These are phyloP conservation scores for Prunella vulgaris DNA, from an alignment of 257 asterid species.

Conservation along the genomic window DNA sequence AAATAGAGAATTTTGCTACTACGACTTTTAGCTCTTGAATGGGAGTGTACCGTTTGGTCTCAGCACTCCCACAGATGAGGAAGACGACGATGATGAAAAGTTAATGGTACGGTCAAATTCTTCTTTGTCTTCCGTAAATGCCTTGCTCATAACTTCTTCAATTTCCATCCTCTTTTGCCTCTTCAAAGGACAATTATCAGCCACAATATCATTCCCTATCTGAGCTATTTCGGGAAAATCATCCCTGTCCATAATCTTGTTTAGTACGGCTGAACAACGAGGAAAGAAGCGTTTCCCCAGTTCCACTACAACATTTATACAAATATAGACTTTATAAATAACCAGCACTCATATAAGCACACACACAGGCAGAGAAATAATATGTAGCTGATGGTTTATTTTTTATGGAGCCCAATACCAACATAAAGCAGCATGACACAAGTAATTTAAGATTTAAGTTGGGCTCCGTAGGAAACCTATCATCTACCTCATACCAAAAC, in stretches of 20 bases:
- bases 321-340: neutral
- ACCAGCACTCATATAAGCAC: neutral
- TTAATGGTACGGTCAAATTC: conserved; percentile 50
- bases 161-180: conserved; percentile 66
- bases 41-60: conserved; percentile 41
- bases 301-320: conserved; percentile 54
- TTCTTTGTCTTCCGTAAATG: conserved; percentile 79
- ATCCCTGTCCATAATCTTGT: conserved; percentile 84
- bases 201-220: conserved; percentile 41
- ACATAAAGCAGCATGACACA: no score
- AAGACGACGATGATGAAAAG: conserved; percentile 51
- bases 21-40: conserved; percentile 17
- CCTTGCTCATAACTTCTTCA: conserved; percentile 66
- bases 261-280: conserved; percentile 76
- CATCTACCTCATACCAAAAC: no score
- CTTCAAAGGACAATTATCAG: conserved; percentile 57
- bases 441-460: no score
- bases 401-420: no score
- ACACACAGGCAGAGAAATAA: no score
- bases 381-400: no score
- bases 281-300: conserved; percentile 97
- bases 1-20: neutral
- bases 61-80: conserved; percentile 46
- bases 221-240: conserved; percentile 70
- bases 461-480: no score